phyloP scores from a whole-genome alignment of 306 rosid genomes.

The Quercus engelmannii region DNA sequence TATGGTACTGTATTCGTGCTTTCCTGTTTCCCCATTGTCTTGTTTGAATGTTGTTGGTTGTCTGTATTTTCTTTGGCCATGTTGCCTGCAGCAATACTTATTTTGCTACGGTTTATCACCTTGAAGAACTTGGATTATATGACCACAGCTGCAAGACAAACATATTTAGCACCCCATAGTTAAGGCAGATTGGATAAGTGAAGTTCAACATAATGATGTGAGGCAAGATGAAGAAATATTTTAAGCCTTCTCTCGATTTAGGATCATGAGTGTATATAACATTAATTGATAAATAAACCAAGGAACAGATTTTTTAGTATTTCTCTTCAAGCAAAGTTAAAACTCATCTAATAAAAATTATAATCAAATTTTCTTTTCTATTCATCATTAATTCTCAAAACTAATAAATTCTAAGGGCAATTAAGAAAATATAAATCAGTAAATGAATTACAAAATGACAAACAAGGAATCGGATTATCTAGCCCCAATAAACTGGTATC shows the following conservation, averaged over 20 bases:
- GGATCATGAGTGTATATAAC: not conserved
- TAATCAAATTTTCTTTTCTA: not conserved
- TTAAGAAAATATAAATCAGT: not conserved
- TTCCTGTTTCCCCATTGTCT: conserved; percentile 32
- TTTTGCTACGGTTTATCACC: not conserved
- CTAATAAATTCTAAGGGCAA: not conserved
- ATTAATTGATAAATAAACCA: not conserved
- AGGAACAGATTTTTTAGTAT: not conserved
- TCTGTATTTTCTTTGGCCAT: conserved; percentile 37
- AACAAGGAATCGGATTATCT: not conserved
- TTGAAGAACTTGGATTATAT: not conserved
- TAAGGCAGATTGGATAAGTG: not conserved
- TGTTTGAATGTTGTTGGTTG: conserved; percentile 30
- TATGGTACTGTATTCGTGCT: conserved; percentile 44
- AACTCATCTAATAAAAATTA: not conserved
- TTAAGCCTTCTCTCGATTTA: not conserved
- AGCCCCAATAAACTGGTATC: not conserved
- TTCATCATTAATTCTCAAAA: not conserved
- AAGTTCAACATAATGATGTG: not conserved
- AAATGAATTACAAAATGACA: not conserved
- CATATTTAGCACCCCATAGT: conserved; percentile 9
- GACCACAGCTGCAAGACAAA: conserved; percentile 27
- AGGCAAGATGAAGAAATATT: not conserved
- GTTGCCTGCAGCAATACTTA: conserved; percentile 9
- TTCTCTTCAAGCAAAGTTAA: not conserved